Evolutionary conservation across 2,329 filamentous ascomycete genomes (phyloP), one percentile per base, ranked within the genome.

Genomic region (Ramichloridium luteum): DNA sequence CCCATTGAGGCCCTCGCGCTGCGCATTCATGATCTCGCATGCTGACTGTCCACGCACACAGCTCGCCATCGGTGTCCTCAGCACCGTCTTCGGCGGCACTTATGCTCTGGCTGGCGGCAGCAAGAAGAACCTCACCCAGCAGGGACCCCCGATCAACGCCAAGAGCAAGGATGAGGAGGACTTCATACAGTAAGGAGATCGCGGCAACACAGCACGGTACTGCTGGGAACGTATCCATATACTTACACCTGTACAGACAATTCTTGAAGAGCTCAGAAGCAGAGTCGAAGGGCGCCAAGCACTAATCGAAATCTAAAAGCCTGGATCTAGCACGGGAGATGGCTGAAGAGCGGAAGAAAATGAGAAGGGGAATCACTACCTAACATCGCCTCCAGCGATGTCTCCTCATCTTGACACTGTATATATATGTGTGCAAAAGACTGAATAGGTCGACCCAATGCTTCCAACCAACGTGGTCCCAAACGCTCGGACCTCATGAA

Each of bases 101-200:
- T 55, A 57, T 43, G 61, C 49, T 38, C 53, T 64, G 41, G 58
- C 60, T 29, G 57, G 60, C 44, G 54, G 62, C 39, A 62, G 63
- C 39, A 56, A 59, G 44, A 64, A 67, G 51, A 56, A 61, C 45
- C 54, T 61, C 39, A 57, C 61, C 41, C 47, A 56, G 43, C 53
- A 60, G 39, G 59, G 58, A 37, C 74, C 74, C 34, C 68, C 72
- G 25, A 72, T 77, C 59, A 72, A 74, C 51, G 73, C 74, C 32
- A 61, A 63, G 49, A 76, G 69, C 61, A 74, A 74, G 58, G 73
- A 77, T 46, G 74, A 78, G 61, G 74, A 77, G 61, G 67, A 67
- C 50, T 78, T 77, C 57, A 73, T 78, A 52, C 69, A 75, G 74
- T 78, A 69, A 41, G 68, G 63, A 5, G 28, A 3, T 13, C 6